Evolutionary conservation across 139 green algal genomes (phyloP).

Genomic region (Chlamydomonas eustigma): DNA sequence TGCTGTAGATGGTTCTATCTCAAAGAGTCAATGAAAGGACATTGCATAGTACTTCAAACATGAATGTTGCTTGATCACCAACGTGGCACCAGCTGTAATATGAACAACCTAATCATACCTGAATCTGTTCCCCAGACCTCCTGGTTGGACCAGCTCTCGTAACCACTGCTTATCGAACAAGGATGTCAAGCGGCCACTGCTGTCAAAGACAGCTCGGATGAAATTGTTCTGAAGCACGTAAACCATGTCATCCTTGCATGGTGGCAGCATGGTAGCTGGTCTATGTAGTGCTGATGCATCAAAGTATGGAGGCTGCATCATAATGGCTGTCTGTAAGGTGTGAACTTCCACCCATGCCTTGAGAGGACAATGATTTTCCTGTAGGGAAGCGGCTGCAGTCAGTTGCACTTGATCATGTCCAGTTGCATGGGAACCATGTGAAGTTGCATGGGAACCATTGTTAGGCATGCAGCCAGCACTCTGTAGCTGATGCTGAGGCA

Average conservation of each 20-base stretch:
- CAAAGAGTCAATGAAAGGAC: no score
- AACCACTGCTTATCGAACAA: slow-evolving; percentile 17
- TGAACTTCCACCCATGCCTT: not conserved
- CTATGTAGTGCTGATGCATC: not conserved
- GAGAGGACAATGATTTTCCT: not conserved
- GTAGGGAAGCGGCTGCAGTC: not conserved
- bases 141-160: slow-evolving; percentile 28
- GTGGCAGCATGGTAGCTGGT: not conserved
- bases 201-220: slow-evolving; percentile 12
- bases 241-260: not conserved
- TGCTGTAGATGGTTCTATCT: no score
- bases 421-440: no score
- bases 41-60: no score
- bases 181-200: slow-evolving; percentile 12
- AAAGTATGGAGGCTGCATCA: not conserved
- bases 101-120: no score
- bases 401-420: not conserved
- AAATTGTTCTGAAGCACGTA: slow-evolving; percentile 4
- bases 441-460: no score
- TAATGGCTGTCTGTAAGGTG: not conserved
- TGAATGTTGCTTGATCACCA: no score
- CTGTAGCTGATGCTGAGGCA: not conserved
- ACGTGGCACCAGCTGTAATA: no score
- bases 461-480: no score
- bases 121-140: slow-evolving; percentile 17